These are phyloP conservation scores for Capsella bursapastoris DNA, from an alignment of 345 rosid species.

Conservation along the genomic window DNA sequence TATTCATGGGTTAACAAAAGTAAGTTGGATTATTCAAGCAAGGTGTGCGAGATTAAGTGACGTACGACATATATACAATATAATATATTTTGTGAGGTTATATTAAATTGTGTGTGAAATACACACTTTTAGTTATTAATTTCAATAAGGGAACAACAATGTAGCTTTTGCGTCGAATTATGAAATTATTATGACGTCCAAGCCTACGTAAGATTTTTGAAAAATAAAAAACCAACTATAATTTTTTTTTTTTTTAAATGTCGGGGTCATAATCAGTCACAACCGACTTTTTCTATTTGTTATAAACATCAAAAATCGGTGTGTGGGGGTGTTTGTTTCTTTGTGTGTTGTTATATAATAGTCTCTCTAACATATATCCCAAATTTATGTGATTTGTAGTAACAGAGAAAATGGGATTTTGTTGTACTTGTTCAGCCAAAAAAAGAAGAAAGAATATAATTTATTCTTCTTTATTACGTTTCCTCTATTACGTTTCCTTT, in stretches of 20 bases:
- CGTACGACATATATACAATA: background rate
- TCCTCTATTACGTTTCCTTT: background rate
- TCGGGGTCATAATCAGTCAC: constrained; percentile 20
- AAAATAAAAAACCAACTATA: background rate
- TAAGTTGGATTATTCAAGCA: constrained; percentile 17
- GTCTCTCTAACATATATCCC: background rate
- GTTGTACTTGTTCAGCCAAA: constrained; percentile 20
- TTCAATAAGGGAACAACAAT: constrained; percentile 3
- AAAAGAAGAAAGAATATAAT: constrained; percentile 13
- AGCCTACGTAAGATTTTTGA: constrained; percentile 1
- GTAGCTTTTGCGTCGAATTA: background rate
- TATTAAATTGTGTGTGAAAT: background rate
- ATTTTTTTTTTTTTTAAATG: background rate
- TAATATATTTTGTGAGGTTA: background rate
- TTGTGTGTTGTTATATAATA: constrained; percentile 11
- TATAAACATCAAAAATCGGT: constrained; percentile 10
- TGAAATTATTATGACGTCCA: constrained; percentile 12
- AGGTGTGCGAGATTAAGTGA: constrained; percentile 8
- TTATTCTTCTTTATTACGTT: constrained; percentile 8
- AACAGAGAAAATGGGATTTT: constrained; percentile 31
- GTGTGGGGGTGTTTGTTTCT: constrained; percentile 2
- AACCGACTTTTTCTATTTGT: constrained; percentile 18
- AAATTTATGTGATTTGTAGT: constrained; percentile 36
- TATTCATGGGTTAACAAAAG: constrained; percentile 15
- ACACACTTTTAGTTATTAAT: constrained; percentile 3